These are phyloP conservation scores for Raffaelea ambrosiae DNA, from an alignment of 2,329 filamentous ascomycete species.

Conservation along the genomic window DNA sequence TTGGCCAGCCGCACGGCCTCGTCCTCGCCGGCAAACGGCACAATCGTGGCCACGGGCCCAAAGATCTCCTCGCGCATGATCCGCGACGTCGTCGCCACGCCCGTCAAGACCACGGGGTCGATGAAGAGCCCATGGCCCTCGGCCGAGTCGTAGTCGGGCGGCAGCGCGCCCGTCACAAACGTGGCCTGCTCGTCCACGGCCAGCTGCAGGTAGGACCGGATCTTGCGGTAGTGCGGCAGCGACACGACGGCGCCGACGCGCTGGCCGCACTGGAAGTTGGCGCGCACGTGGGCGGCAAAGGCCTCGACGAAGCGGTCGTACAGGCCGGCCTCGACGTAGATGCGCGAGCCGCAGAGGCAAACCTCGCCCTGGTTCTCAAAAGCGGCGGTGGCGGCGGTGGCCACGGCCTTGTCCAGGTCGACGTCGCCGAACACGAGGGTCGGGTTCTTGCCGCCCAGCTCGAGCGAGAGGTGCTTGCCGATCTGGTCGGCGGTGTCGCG, in stretches of 20 bases:
- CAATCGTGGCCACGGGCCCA: constrained; percentile 24
- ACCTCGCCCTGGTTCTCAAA: constrained; percentile 52
- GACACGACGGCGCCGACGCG: constrained; percentile 56
- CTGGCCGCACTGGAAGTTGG: constrained; percentile 53
- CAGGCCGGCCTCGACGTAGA: constrained; percentile 48
- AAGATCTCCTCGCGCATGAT: constrained; percentile 27
- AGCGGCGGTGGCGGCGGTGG: constrained; percentile 32
- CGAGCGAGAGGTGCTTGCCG: constrained; percentile 52
- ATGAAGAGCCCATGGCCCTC: constrained; percentile 33
- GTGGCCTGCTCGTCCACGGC: constrained; percentile 58
- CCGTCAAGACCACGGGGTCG: constrained; percentile 25
- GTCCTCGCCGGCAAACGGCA: constrained; percentile 24
- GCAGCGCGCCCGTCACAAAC: constrained; percentile 38
- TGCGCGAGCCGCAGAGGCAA: constrained; percentile 49
- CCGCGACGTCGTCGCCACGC: constrained; percentile 23
- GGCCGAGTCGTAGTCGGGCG: constrained; percentile 36
- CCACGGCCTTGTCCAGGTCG: constrained; percentile 55
- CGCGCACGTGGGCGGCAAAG: constrained; percentile 50
- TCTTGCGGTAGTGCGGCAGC: constrained; percentile 57
- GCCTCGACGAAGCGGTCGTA: constrained; percentile 51
- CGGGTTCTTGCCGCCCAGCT: constrained; percentile 55
- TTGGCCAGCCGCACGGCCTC: constrained; percentile 26
- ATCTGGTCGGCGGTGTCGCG: constrained; percentile 60
- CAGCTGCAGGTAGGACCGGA: constrained; percentile 57
- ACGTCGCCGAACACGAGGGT: constrained; percentile 54